Percentiles rank a stretch among this genome's conserved stretches.
Conservation (phyloP, 208 protist species). For the Crithidia thermophila region DNA sequence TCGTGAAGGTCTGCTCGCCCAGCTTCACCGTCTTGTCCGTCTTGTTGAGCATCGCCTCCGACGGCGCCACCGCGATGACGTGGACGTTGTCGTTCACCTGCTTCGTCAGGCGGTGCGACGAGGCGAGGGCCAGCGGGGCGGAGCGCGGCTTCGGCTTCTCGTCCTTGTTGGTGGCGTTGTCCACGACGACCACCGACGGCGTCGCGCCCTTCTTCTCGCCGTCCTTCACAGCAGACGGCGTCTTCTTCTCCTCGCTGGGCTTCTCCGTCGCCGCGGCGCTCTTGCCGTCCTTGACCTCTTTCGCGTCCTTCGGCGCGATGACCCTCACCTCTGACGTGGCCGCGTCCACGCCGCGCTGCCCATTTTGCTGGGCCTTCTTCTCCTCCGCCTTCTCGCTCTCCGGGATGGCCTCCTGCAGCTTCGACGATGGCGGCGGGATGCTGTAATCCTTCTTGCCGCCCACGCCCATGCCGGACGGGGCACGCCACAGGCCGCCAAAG, state of each 20-base stretch:
- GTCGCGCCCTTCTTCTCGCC: constrained; percentile 4
- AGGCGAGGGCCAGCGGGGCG: constrained; percentile 18
- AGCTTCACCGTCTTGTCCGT: constrained; percentile 31
- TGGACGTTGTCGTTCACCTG: constrained; percentile 46
- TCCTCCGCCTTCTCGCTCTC: background rate
- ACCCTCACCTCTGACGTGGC: too few species aligned
- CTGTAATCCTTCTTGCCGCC: constrained; percentile 31
- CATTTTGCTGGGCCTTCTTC: too few species aligned
- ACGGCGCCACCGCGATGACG: constrained; percentile 32
- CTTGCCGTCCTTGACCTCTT: background rate
- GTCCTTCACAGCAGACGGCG: background rate
- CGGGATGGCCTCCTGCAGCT: constrained; percentile 14
- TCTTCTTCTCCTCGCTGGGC: background rate
- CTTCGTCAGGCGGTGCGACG: constrained; percentile 42
- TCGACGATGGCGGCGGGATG: constrained; percentile 34
- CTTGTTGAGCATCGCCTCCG: constrained; percentile 25
- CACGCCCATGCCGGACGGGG: constrained; percentile 21
- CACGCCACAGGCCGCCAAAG: constrained; percentile 40
- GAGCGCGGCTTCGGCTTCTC: constrained; percentile 13
- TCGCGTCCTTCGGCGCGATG: background rate
- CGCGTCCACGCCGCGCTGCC: background rate
- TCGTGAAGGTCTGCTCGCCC: constrained; percentile 23
- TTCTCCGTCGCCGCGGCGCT: background rate
- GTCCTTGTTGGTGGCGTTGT: background rate
- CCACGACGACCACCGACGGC: constrained; percentile 5